Evolutionary conservation across 225 moss, liverwort and hornwort genomes (phyloP).

Genomic region (Polytrichum commune): DNA sequence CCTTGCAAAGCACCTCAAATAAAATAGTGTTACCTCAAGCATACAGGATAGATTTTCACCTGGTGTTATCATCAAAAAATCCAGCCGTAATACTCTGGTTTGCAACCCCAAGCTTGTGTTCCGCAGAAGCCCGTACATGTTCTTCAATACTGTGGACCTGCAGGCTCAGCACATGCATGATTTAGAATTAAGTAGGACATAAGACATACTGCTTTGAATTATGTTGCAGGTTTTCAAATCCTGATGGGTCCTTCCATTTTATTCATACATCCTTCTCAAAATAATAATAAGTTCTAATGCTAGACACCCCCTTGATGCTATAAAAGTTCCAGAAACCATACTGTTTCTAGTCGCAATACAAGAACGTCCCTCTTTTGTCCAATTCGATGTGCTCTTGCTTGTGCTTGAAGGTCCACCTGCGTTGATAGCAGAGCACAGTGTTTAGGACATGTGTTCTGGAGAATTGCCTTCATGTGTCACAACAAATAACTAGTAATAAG

Average conservation of each 20-base stretch:
- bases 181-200: not conserved
- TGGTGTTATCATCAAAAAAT: conserved; percentile 69
- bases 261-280: no score
- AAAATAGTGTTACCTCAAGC: no score
- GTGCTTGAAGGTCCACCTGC: conserved; percentile 75
- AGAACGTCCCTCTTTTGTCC: conserved; percentile 69
- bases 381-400: conserved; percentile 67
- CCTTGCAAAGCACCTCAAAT: no score
- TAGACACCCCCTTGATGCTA: not conserved
- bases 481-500: no score
- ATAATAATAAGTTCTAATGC: no score
- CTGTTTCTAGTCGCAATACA: conserved; percentile 64
- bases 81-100: conserved; percentile 75
- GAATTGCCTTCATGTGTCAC: no score
- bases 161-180: not conserved
- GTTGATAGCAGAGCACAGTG: no score
- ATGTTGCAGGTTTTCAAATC: no score
- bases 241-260: no score
- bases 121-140: conserved; percentile 67
- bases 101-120: conserved; percentile 66
- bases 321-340: conserved; percentile 10
- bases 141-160: conserved; percentile 67
- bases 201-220: not conserved
- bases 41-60: conserved; percentile 14
- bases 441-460: no score